phyloP scores from a whole-genome alignment of 108 stramenopile genomes.

The Fragilaria crotonensis region DNA sequence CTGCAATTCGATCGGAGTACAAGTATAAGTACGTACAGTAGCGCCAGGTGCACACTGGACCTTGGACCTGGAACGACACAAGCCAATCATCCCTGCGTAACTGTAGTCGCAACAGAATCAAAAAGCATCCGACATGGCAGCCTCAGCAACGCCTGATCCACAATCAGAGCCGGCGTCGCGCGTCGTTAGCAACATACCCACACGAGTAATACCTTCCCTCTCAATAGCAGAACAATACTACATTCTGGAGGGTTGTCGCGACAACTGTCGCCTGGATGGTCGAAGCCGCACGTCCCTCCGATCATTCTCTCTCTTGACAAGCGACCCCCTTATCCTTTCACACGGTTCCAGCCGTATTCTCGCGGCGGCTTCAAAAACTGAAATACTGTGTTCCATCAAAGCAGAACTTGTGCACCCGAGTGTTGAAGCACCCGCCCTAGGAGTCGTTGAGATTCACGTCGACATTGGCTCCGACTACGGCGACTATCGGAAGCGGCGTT shows the following conservation, averaged over 20 bases:
- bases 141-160: too few species aligned
- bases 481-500: slow-evolving; percentile 10
- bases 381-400: slow-evolving; percentile 61
- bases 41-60: too few species aligned
- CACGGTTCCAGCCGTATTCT: slow-evolving; percentile 62
- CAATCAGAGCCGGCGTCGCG: too few species aligned
- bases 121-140: too few species aligned
- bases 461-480: slow-evolving; percentile 30
- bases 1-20: too few species aligned
- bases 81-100: too few species aligned
- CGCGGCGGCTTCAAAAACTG: slow-evolving; percentile 47
- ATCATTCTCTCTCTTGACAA: slow-evolving; percentile 31
- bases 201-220: too few species aligned
- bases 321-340: slow-evolving; percentile 39
- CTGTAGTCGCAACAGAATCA: too few species aligned
- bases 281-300: slow-evolving; percentile 42
- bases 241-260: slow-evolving; percentile 57
- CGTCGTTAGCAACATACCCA: too few species aligned
- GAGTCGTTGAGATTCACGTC: slow-evolving; percentile 50
- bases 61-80: too few species aligned
- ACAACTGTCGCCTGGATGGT: slow-evolving; percentile 61
- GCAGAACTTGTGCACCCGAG: slow-evolving; percentile 60
- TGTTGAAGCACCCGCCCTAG: slow-evolving; percentile 29
- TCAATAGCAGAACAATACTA: slow-evolving; percentile 42
- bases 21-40: too few species aligned